A percentile compares a stretch with the other conserved stretches of the same genome.
phyloP scores from a whole-genome alignment of 2,329 filamentous ascomycete species.

The Aspergillus nomiae region DNA sequence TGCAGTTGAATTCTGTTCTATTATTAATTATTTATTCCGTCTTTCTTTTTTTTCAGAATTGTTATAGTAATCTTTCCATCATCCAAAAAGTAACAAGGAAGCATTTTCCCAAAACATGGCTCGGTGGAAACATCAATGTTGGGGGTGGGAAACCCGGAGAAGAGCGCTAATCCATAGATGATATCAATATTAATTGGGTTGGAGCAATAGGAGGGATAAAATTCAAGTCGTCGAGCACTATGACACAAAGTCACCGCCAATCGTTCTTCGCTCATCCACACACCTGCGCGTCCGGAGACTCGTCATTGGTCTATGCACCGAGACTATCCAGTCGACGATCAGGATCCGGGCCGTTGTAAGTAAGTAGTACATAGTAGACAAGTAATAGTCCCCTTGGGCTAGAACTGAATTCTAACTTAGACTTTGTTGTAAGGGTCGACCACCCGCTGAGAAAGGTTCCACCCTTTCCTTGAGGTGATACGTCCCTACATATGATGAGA shows the following conservation, averaged over 20 bases:
- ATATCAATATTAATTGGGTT: background rate
- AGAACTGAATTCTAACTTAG: background rate
- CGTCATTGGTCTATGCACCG: conserved; percentile 27
- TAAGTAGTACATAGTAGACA: background rate
- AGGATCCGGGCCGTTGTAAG: background rate
- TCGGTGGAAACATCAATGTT: background rate
- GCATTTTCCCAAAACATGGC: background rate
- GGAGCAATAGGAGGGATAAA: background rate
- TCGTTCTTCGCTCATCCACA: conserved; percentile 10
- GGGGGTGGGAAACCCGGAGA: background rate
- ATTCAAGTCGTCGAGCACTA: background rate
- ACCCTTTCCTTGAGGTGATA: background rate
- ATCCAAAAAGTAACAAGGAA: background rate
- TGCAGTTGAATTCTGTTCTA: background rate
- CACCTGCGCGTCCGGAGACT: conserved; percentile 22
- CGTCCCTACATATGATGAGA: background rate
- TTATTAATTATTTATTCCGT: background rate
- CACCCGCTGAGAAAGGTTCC: background rate
- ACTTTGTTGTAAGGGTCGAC: background rate
- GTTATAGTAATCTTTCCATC: background rate
- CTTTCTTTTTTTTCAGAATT: background rate
- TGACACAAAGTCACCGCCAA: conserved; percentile 8
- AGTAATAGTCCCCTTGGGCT: background rate
- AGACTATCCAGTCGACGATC: background rate
- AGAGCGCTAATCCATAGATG: background rate